Evolutionary conservation across 176 grass and related monocot species (phyloP).

Genomic region (Juncus inflexus): DNA sequence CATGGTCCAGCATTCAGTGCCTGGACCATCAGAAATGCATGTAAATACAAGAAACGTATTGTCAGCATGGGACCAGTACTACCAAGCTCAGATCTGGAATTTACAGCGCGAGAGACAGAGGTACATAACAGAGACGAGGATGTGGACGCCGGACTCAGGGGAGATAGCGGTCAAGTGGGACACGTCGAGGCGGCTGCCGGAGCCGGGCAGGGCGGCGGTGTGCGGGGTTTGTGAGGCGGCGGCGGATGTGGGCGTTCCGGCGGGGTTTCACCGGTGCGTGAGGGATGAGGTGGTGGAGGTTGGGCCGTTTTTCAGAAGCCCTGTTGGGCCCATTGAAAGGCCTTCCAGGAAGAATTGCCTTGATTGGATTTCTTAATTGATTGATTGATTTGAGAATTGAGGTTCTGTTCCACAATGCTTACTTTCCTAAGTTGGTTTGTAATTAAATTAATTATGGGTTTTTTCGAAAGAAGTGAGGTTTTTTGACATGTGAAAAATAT

Average conservation of each 20-base stretch:
- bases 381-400: neutral
- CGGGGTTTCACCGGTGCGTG: conserved; percentile 79
- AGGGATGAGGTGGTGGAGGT: conserved; percentile 53
- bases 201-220: conserved; percentile 3
- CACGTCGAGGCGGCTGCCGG: neutral
- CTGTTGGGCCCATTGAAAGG: conserved; percentile 75
- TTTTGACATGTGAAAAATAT: neutral
- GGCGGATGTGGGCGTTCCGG: conserved; percentile 23
- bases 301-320: conserved; percentile 48
- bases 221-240: conserved; percentile 81
- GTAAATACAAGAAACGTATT: neutral
- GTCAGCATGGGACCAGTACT: neutral
- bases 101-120: neutral
- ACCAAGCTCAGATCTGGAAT: conserved; percentile 7
- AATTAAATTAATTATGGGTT: neutral
- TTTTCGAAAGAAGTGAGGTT: neutral
- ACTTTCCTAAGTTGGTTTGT: neutral
- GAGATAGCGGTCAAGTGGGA: neutral
- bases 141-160: conserved; percentile 27
- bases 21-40: neutral
- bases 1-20: conserved; percentile 12
- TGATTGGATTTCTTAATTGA: conserved; percentile 20
- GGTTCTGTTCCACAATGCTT: neutral
- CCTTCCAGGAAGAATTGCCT: conserved; percentile 51
- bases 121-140: neutral